Conservation (phyloP, 2,329 filamentous ascomycete species). For the Epichloe scottii region DNA sequence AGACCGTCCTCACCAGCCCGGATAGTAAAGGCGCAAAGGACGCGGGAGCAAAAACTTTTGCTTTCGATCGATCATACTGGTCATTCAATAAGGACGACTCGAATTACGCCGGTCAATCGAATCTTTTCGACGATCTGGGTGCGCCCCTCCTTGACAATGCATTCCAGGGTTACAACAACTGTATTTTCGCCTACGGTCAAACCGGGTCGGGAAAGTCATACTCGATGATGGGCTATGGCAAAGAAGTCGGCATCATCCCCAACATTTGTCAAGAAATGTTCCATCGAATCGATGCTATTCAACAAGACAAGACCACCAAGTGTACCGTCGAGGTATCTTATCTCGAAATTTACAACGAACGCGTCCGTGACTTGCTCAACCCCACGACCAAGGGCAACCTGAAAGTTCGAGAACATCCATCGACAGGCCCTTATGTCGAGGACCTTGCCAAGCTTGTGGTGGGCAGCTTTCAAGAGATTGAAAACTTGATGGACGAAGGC, state of each 20-base stretch:
- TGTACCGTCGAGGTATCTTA: conserved; percentile 98
- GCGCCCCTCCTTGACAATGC: conserved; percentile 91
- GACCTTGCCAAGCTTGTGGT: conserved; percentile 93
- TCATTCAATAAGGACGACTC: conserved; percentile 75
- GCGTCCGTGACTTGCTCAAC: conserved; percentile 89
- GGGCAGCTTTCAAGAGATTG: conserved; percentile 86
- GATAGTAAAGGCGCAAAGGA: conserved; percentile 58
- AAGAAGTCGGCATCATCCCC: conserved; percentile 90
- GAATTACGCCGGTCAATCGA: conserved; percentile 80
- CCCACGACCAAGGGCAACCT: conserved; percentile 91
- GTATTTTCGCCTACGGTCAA: conserved; percentile 98
- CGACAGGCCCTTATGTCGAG: conserved; percentile 94
- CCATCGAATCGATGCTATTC: conserved; percentile 60
- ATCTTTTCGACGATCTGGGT: conserved; percentile 80
- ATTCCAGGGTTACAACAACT: conserved; percentile 98
- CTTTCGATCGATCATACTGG: conserved; percentile 97
- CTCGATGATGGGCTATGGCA: conserved; percentile 99
- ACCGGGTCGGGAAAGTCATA: conserved; percentile 98
- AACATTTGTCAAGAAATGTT: conserved; percentile 98
- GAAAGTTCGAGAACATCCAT: conserved; percentile 94
- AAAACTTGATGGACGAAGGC: conserved; percentile 96
- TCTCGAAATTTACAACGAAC: conserved; percentile 97
- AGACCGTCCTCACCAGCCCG: conserved; percentile 75
- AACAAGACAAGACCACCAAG: conserved; percentile 61
- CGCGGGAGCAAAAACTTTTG: conserved; percentile 69